Percentiles rank a stretch among this genome's conserved stretches.
phyloP scores from a whole-genome alignment of 2,329 filamentous ascomycete genomes.

The Juglanconis oblonga region DNA sequence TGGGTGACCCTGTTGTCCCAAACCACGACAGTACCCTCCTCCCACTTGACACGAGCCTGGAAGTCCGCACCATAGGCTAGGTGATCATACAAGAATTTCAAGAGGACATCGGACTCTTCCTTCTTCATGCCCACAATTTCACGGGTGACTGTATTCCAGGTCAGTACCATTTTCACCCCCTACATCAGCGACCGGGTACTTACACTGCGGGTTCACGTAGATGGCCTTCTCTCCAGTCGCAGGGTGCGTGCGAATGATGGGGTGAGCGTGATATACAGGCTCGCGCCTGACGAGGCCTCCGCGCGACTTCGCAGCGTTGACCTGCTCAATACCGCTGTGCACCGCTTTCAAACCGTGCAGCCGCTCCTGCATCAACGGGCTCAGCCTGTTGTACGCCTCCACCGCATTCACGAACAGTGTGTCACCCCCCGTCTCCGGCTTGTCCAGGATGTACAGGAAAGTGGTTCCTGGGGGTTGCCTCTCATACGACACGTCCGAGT shows the following conservation, averaged over 20 bases:
- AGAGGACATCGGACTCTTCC: constrained; percentile 75
- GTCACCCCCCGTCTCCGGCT: constrained; percentile 75
- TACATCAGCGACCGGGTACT: constrained; percentile 29
- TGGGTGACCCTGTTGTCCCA: constrained; percentile 83
- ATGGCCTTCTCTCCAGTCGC: constrained; percentile 80
- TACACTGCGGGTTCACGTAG: constrained; percentile 80
- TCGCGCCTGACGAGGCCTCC: constrained; percentile 73
- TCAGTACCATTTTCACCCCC: background rate
- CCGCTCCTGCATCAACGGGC: constrained; percentile 73
- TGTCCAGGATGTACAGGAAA: constrained; percentile 84
- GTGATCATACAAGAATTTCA: constrained; percentile 77
- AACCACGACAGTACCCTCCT: constrained; percentile 74
- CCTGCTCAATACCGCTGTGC: constrained; percentile 82
- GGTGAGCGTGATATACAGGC: constrained; percentile 71
- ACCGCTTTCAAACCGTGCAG: constrained; percentile 77
- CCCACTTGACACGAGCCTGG: constrained; percentile 75
- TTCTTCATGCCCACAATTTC: constrained; percentile 81
- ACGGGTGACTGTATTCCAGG: constrained; percentile 61
- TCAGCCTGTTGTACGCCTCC: constrained; percentile 78
- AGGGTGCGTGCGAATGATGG: constrained; percentile 77
- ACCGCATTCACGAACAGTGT: constrained; percentile 79
- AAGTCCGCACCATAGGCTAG: constrained; percentile 70
- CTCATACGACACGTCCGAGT: constrained; percentile 86
- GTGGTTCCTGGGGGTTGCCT: constrained; percentile 85
- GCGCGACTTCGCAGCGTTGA: constrained; percentile 61